Evolutionary conservation across 495 filamentous ascomycete species (phyloP).

Genomic region (Penicillium subrubescens): DNA sequence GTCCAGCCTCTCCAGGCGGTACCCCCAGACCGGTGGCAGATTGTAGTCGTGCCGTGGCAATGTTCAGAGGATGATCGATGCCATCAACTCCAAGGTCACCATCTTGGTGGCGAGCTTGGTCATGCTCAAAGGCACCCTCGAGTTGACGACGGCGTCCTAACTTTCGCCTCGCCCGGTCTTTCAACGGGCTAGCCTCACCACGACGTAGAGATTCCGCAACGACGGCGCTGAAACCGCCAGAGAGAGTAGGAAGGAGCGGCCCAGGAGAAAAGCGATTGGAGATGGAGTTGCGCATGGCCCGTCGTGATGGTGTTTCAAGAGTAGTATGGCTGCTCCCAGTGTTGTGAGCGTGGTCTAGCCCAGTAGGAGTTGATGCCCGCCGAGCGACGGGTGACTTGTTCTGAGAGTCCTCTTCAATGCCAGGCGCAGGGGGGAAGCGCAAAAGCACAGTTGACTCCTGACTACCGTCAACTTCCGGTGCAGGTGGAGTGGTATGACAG

Average conservation of each 20-base stretch:
- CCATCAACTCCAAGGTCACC: constrained; percentile 21
- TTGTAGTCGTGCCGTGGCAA: constrained; percentile 35
- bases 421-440: constrained; percentile 42
- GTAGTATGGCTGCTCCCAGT: constrained; percentile 24
- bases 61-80: constrained; percentile 20
- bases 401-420: constrained; percentile 27
- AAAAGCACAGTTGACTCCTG: constrained; percentile 43
- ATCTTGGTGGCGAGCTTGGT: constrained; percentile 21
- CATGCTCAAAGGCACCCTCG: constrained; percentile 32
- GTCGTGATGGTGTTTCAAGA: constrained; percentile 40
- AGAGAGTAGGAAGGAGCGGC: constrained; percentile 46
- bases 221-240: constrained; percentile 58
- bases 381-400: constrained; percentile 11
- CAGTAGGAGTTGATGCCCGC: constrained; percentile 23
- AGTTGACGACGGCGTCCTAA: constrained; percentile 31
- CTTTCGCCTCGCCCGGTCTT: constrained; percentile 33
- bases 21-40: constrained; percentile 30
- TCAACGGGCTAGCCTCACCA: constrained; percentile 46
- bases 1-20: constrained; percentile 26
- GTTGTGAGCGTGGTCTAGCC: constrained; percentile 15
- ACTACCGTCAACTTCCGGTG: constrained; percentile 11
- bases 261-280: constrained; percentile 46
- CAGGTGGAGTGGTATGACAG: constrained; percentile 35
- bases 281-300: constrained; percentile 38
- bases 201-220: constrained; percentile 64